Conservation (phyloP, 2,329 filamentous ascomycete genomes). For the Sclerotinia nivalis region DNA sequence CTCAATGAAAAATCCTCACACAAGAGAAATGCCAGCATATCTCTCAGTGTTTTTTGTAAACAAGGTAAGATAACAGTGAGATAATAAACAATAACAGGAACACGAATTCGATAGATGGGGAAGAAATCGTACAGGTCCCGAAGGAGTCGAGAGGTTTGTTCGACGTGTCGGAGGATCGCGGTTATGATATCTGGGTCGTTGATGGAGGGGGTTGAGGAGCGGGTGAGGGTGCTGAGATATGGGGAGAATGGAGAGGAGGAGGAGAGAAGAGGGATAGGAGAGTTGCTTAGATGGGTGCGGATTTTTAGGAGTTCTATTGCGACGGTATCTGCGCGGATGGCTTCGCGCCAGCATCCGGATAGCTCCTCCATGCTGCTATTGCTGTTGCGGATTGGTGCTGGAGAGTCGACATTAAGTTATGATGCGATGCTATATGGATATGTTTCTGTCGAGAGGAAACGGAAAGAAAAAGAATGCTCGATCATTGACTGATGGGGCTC, state of each 20-base stretch:
- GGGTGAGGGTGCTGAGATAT: neutral
- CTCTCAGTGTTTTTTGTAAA: conserved; percentile 52
- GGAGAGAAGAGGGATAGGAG: conserved; percentile 32
- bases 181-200: conserved; percentile 48
- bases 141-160: conserved; percentile 48
- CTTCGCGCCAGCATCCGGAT: conserved; percentile 55
- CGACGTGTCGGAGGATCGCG: conserved; percentile 44
- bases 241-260: neutral
- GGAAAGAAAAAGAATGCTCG: neutral
- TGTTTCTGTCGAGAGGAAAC: neutral
- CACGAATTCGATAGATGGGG: conserved; percentile 51
- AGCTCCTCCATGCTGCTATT: conserved; percentile 36
- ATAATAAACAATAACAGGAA: conserved; percentile 55
- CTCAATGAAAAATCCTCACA: conserved; percentile 51
- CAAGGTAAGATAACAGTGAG: conserved; percentile 59
- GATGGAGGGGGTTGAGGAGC: neutral
- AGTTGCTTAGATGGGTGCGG: conserved; percentile 47
- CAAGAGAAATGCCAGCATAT: conserved; percentile 55
- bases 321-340: conserved; percentile 53
- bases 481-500: neutral
- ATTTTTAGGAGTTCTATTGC: conserved; percentile 52
- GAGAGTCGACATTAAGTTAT: conserved; percentile 38
- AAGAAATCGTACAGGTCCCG: conserved; percentile 57
- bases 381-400: neutral
- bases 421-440: conserved; percentile 9